These are phyloP conservation scores for Pulveroboletus sp. DNA, from an alignment of 768 basidiomycete species.

Conservation along the genomic window DNA sequence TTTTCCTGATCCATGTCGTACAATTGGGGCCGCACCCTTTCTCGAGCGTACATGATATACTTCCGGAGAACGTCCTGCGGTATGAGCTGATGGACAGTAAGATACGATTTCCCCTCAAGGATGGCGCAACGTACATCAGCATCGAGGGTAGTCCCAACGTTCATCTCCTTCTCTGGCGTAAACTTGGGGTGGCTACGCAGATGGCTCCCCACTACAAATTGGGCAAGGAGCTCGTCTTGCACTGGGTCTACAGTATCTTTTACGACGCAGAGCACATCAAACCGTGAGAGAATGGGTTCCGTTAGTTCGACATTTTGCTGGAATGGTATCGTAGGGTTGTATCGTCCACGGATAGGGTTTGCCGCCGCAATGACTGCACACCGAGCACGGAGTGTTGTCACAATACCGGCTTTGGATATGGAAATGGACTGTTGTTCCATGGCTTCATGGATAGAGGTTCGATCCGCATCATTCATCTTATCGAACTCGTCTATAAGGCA, in stretches of 20 bases:
- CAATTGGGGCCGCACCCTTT: conserved; percentile 87
- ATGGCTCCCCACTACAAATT: conserved; percentile 98
- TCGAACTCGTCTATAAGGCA: conserved; percentile 99
- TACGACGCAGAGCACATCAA: conserved; percentile 97
- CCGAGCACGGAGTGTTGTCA: conserved; percentile 95
- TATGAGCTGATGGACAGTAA: conserved; percentile 62
- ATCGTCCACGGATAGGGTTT: conserved; percentile 94
- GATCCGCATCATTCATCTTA: conserved; percentile 99
- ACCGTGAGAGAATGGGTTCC: conserved; percentile 95
- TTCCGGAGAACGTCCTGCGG: conserved; percentile 94
- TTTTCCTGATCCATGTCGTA: conserved; percentile 96
- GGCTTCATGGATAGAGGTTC: conserved; percentile 98
- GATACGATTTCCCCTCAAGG: not conserved
- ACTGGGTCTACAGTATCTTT: conserved; percentile 97
- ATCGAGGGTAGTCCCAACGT: conserved; percentile 84
- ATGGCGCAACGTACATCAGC: conserved; percentile 67
- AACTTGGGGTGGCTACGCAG: conserved; percentile 93
- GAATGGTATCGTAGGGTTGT: conserved; percentile 98
- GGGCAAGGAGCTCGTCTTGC: conserved; percentile 91
- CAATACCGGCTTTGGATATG: conserved; percentile 97
- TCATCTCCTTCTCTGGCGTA: conserved; percentile 78
- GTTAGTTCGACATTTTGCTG: conserved; percentile 98
- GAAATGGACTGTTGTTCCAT: conserved; percentile 99
- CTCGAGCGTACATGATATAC: conserved; percentile 98
- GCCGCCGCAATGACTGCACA: conserved; percentile 98